Base-by-base conservation (phyloP, 192 early-diverging fungal genomes). In the Coemansia sp. region DNA sequence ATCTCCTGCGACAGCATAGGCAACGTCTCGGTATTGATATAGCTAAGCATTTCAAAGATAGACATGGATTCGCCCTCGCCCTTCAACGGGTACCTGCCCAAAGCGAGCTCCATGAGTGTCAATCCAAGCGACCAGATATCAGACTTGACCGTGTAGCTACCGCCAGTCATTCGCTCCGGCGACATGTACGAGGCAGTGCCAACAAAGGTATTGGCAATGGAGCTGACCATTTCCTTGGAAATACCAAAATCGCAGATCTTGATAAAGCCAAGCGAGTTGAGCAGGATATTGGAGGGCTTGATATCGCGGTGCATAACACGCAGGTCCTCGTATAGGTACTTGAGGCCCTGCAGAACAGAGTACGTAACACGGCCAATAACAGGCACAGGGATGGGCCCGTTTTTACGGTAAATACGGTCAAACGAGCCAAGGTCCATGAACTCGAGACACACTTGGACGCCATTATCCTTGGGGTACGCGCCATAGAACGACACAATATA, bases 401-500 rank as follows among this genome's bases (percentile, higher is more conserved):
- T 85, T 79, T 93, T 93, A 70, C 92, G 91, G 71, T 96, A 97
- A 56, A 99, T 93, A 13, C 85, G 78, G 63, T 99, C 96, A 48
- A 99, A 85, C 8, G 96, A 93, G 20, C 94, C 89, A 28, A 93
- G 84, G 73, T 96, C 92, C 94, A 98, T 97, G 74, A 89, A 97
- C 84, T 98, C 97, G 92, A 99, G 93, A 79, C 95, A 97, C 67
- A 98, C 93, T 21, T 89, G 92, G 62, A 99, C 89, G 37, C 87
- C 89, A 36, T 85, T 86, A 31, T 92, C 92, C 61, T 86, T 88
- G 63, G 90, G 83, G 67, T 94, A 99, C 13, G 97, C 94, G 36
- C 97, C 97, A 69, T 96, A 99, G 72, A 95, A 99, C 34, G 91
- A 90, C 33, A 99, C 95, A 68, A 98, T 98, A 69, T 97, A 92